Conservation (phyloP, 2,329 filamentous ascomycete species). For the Hirsutella rhossiliensis region DNA sequence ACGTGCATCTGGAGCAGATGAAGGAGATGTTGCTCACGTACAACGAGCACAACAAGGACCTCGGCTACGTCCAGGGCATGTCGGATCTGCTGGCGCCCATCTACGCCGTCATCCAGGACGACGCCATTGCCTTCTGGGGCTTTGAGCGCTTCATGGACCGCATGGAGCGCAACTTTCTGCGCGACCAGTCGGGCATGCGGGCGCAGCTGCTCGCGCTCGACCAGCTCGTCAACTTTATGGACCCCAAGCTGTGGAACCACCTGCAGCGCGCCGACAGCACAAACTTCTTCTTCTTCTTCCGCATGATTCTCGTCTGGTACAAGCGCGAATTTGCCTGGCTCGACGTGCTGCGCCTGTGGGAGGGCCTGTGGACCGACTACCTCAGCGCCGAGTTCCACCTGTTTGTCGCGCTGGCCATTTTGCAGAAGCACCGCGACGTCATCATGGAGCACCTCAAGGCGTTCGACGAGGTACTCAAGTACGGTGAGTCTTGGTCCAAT, state of each 20-base stretch:
- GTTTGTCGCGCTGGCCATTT: conserved; percentile 83
- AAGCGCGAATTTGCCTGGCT: conserved; percentile 92
- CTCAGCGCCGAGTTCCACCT: conserved; percentile 83
- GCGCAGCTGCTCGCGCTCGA: conserved; percentile 82
- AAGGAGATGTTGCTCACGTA: conserved; percentile 99
- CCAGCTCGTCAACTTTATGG: conserved; percentile 92
- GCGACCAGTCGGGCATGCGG: conserved; percentile 94
- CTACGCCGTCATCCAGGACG: conserved; percentile 95
- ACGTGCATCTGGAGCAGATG: conserved; percentile 96
- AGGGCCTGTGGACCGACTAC: conserved; percentile 88
- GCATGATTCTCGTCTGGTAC: conserved; percentile 97
- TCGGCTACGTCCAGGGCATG: conserved; percentile 98
- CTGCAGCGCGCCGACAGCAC: conserved; percentile 85
- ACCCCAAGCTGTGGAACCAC: conserved; percentile 86
- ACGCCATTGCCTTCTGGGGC: conserved; percentile 92
- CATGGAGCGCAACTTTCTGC: conserved; percentile 94
- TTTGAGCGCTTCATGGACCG: conserved; percentile 95
- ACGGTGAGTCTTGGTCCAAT: conserved; percentile 44
- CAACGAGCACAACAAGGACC: conserved; percentile 91
- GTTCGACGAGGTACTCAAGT: conserved; percentile 97
- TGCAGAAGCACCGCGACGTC: conserved; percentile 92
- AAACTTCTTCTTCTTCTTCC: conserved; percentile 99
- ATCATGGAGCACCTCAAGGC: conserved; percentile 91
- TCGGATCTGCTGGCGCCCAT: conserved; percentile 91
- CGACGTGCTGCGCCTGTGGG: conserved; percentile 83